Evolutionary conservation across 495 filamentous ascomycete species (phyloP), one percentile per base, ranked within the genome.

Genomic region (Lindgomyces ingoldianus): DNA sequence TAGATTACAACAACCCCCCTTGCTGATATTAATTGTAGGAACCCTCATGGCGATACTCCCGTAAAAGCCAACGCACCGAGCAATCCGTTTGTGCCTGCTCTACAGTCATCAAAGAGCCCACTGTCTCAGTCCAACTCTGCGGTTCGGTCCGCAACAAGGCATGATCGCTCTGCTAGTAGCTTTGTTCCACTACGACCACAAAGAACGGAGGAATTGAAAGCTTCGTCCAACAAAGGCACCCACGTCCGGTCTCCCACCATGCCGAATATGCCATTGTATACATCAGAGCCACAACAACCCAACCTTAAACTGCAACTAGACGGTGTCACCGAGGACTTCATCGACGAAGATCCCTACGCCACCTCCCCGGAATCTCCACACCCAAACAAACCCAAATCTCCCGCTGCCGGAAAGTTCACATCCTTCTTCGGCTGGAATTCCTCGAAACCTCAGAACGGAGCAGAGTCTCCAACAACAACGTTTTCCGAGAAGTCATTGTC

Each of bases 391-490:
- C 83, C 85, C 11, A 86, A 84, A 63, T 86, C 86, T 8, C 85
- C 86, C 6, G 62, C 49, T 14, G 83, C 79, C 21, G 79, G 80
- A 44, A 86, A 84, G 58, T 81, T 89, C 57, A 86, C 85, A 22
- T 85, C 83, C 16, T 86, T 90, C 74, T 89, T 90, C 64, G 83
- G 87, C 60, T 89, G 86, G 86, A 85, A 85, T 57, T 80, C 76
- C 24, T 76, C 83, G 3, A 83, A 86, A 54, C 62, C 65, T 36
- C 66, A 69, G 24, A 81, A 83, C 36, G 84, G 83, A 22, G 81
- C 76, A 16, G 85, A 84, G 60, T 84, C 83, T 0, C 83, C 86
- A 16, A 85, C 84, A 47, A 87, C 85, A 14, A 84, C 85, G 22
- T 81, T 87, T 61, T 87, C 85, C 14, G 87, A 88, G 56, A 76